Percentiles rank a stretch among this genome's conserved stretches.
Evolutionary conservation across 495 filamentous ascomycete species (phyloP).

Genomic region (Talaromyces adpressus): DNA sequence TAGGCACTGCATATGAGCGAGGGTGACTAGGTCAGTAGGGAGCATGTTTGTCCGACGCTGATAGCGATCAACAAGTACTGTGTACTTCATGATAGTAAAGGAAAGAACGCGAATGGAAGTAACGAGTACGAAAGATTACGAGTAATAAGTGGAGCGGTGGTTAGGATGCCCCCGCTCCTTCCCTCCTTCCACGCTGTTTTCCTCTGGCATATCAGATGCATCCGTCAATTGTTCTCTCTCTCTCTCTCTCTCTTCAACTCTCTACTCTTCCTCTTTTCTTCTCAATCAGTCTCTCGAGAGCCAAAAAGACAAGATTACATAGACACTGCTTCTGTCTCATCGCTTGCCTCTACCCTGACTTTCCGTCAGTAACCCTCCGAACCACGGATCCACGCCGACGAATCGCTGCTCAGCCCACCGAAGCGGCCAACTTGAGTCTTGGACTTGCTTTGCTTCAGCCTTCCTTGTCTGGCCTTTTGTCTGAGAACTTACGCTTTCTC

Average conservation of each 20-base stretch:
- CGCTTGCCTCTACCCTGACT: conserved; percentile 1
- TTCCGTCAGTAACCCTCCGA: not conserved
- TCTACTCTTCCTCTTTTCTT: not conserved
- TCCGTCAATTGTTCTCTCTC: not conserved
- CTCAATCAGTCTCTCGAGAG: not conserved
- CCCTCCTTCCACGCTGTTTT: not conserved
- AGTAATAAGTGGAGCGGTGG: not conserved
- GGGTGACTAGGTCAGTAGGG: not conserved
- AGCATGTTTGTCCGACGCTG: not conserved
- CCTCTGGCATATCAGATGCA: not conserved
- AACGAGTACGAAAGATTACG: not conserved
- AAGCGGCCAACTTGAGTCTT: not conserved
- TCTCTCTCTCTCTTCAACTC: not conserved
- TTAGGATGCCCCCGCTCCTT: not conserved
- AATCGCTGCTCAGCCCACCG: not conserved
- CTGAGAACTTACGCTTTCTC: not conserved
- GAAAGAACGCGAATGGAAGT: not conserved
- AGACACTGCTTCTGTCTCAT: not conserved
- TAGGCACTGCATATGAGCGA: not conserved
- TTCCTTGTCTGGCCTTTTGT: not conserved
- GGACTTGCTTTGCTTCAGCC: not conserved
- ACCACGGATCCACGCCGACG: conserved; percentile 4
- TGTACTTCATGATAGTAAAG: not conserved
- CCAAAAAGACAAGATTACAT: not conserved
- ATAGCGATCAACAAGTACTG: not conserved